Conservation (phyloP, 2,329 filamentous ascomycete species). For the Diaporthe sp. region DNA sequence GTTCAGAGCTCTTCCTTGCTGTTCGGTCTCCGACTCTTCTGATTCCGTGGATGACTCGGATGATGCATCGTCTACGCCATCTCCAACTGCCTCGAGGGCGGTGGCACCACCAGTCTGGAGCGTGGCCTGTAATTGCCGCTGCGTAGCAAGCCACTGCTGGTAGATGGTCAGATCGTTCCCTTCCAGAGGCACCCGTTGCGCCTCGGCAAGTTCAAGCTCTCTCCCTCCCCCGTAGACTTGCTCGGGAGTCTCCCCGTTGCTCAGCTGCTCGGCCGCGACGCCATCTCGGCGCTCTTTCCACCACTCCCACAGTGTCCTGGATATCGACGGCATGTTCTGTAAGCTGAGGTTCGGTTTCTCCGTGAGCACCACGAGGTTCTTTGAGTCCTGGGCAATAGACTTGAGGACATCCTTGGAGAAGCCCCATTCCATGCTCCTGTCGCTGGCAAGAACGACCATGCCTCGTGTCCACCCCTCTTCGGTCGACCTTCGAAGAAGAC, state of each 20-base stretch:
- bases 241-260: constrained; percentile 71
- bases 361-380: constrained; percentile 89
- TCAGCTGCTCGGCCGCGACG: constrained; percentile 69
- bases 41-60: constrained; percentile 89
- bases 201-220: constrained; percentile 72
- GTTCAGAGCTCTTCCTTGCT: constrained; percentile 92
- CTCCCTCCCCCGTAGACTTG: constrained; percentile 76
- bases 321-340: constrained; percentile 70
- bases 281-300: constrained; percentile 79
- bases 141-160: constrained; percentile 92
- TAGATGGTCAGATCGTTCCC: constrained; percentile 85
- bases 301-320: constrained; percentile 83
- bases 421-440: constrained; percentile 93
- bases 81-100: constrained; percentile 77
- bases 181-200: constrained; percentile 76
- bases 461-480: constrained; percentile 62
- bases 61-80: constrained; percentile 85
- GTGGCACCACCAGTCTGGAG: constrained; percentile 78
- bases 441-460: constrained; percentile 90
- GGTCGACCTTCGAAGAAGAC: constrained; percentile 67
- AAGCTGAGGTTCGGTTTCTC: constrained; percentile 73
- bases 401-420: constrained; percentile 88
- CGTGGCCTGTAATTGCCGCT: constrained; percentile 88
- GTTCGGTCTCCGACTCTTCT: constrained; percentile 89
- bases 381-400: constrained; percentile 79